Percentiles rank a stretch among this genome's conserved stretches.
These are phyloP conservation scores for Termitomyces bulborhizus DNA, from an alignment of 768 basidiomycete genomes.

Conservation along the genomic window DNA sequence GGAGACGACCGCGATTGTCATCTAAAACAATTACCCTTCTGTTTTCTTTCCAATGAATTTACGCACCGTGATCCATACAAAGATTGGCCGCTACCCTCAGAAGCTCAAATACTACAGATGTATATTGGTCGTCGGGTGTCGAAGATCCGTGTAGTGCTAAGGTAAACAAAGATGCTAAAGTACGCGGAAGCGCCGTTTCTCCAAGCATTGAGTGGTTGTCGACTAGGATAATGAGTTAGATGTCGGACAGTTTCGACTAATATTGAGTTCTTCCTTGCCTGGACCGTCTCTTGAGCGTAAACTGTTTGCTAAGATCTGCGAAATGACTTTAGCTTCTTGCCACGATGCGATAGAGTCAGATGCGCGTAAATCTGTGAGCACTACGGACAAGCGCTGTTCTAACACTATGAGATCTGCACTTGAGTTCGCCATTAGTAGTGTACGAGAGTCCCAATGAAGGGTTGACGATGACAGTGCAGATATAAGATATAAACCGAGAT, in stretches of 20 bases:
- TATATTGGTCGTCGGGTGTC: conserved; percentile 38
- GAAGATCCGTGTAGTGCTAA: conserved; percentile 44
- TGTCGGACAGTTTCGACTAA: background rate
- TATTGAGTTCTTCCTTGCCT: conserved; percentile 28
- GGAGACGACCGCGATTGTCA: conserved; percentile 63
- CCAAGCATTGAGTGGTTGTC: conserved; percentile 72
- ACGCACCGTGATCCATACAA: conserved; percentile 76
- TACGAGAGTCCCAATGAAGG: background rate
- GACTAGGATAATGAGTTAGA: conserved; percentile 30
- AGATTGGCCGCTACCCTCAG: conserved; percentile 78
- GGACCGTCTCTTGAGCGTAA: conserved; percentile 50
- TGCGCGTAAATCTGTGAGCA: conserved; percentile 26
- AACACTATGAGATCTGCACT: conserved; percentile 26
- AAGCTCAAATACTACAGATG: conserved; percentile 55
- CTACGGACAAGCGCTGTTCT: conserved; percentile 21
- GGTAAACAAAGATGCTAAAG: conserved; percentile 55
- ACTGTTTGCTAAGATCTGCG: conserved; percentile 55
- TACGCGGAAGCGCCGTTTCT: conserved; percentile 55
- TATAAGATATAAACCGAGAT: background rate
- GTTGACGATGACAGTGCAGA: background rate
- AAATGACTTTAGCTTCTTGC: conserved; percentile 43
- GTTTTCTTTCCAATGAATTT: background rate
- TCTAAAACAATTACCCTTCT: conserved; percentile 35
- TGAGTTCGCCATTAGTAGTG: conserved; percentile 18
- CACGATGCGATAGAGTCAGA: conserved; percentile 35